phyloP scores from a whole-genome alignment of 2,329 filamentous ascomycete genomes.

The Hortaea werneckii region DNA sequence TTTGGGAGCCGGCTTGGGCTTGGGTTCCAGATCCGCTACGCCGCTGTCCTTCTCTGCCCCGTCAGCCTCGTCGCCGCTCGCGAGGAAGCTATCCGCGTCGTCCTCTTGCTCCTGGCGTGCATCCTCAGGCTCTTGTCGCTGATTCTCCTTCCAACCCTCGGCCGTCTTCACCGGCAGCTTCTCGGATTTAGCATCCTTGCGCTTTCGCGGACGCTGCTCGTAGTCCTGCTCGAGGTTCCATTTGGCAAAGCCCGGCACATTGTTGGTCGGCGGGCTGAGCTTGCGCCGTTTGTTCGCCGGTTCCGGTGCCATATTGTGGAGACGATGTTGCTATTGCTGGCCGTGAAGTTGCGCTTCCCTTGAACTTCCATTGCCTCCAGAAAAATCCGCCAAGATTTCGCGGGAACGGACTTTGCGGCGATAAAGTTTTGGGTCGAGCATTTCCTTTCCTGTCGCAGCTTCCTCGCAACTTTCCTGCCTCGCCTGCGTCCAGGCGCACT shows the following conservation, averaged over 20 bases:
- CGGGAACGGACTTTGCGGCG: no score
- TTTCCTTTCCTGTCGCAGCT: no score
- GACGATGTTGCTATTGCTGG: no score
- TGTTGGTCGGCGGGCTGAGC: constrained; percentile 34
- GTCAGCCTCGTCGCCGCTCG: constrained; percentile 38
- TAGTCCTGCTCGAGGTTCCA: constrained; percentile 94
- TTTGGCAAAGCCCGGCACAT: constrained; percentile 39
- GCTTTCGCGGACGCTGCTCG: constrained; percentile 66
- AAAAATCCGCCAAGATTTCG: no score
- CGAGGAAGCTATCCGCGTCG: constrained; percentile 55
- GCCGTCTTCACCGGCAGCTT: constrained; percentile 78
- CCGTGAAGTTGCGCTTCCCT: no score
- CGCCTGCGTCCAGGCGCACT: no score
- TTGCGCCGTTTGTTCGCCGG: constrained; percentile 41
- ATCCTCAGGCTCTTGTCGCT: constrained; percentile 31
- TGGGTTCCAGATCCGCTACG: constrained; percentile 29
- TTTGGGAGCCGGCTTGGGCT: constrained; percentile 35
- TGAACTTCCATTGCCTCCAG: no score
- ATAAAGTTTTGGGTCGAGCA: no score
- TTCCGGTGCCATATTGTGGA: constrained; percentile 11
- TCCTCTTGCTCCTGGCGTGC: constrained; percentile 35
- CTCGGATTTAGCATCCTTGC: constrained; percentile 55
- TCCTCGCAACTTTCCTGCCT: no score
- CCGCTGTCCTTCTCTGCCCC: constrained; percentile 33
- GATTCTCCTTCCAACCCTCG: constrained; percentile 56